phyloP scores from a whole-genome alignment of 2,329 filamentous ascomycete genomes.

The Clarireedia hainanense region DNA sequence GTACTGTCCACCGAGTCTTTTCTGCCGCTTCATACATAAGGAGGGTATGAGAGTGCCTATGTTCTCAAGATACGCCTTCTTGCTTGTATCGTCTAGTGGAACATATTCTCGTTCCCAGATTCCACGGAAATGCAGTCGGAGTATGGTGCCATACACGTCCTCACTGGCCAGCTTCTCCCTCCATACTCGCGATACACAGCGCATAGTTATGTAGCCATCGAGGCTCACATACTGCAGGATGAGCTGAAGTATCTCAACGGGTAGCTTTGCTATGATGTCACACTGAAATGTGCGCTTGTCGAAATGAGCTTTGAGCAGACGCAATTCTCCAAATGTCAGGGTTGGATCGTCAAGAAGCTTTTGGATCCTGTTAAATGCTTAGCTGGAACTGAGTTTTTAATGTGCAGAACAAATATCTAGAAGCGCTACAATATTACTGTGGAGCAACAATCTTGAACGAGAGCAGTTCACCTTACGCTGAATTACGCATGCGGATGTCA shows the following conservation, averaged over 20 bases:
- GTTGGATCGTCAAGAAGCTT: not conserved
- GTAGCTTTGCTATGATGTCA: conserved; percentile 11
- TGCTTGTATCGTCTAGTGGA: not conserved
- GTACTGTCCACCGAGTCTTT: not conserved
- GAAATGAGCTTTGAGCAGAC: conserved; percentile 1
- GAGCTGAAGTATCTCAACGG: conserved; percentile 16
- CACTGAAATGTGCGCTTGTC: conserved; percentile 2
- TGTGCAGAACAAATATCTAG: not conserved
- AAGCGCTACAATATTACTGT: not conserved
- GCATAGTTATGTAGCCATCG: conserved; percentile 19
- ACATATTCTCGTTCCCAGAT: not conserved
- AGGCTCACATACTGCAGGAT: conserved; percentile 18
- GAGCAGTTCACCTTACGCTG: not conserved
- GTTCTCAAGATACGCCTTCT: not conserved
- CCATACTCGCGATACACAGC: conserved; percentile 20
- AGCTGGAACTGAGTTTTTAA: not conserved
- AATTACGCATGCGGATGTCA: not conserved
- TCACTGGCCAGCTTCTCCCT: conserved; percentile 14
- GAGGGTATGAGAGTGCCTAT: not conserved
- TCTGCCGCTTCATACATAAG: not conserved
- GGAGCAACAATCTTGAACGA: not conserved
- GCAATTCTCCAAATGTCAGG: not conserved
- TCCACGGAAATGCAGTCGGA: conserved; percentile 16
- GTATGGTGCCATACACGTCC: conserved; percentile 13
- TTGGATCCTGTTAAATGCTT: not conserved